Conservation (phyloP, 345 rosid species). For the Iberis pinnata region DNA sequence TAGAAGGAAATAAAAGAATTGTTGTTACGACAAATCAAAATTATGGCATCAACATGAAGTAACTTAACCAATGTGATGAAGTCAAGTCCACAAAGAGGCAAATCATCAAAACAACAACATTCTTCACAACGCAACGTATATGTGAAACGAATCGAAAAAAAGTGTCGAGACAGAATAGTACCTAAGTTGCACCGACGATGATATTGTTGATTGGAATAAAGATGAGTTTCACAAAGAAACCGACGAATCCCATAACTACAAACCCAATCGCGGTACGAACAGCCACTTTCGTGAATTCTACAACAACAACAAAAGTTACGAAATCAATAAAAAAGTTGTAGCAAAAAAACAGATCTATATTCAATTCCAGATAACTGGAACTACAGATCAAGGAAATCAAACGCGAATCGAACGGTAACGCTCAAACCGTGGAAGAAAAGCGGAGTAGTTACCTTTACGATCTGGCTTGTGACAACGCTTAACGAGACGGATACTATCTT, state of each 20-base stretch:
- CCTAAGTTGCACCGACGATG: constrained; percentile 44
- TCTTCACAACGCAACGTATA: too few relatives aligned
- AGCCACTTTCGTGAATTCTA: constrained; percentile 73
- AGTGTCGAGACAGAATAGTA: not conserved
- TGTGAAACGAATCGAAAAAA: too few relatives aligned
- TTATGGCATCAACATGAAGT: too few relatives aligned
- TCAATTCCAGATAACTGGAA: too few relatives aligned
- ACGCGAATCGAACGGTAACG: not conserved
- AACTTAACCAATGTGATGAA: too few relatives aligned
- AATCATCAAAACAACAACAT: too few relatives aligned
- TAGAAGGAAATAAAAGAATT: too few relatives aligned
- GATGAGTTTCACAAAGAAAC: constrained; percentile 68
- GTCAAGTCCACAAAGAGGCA: too few relatives aligned
- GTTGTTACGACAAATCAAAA: too few relatives aligned
- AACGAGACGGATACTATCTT: constrained; percentile 68
- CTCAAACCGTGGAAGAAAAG: not conserved
- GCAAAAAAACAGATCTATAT: not conserved
- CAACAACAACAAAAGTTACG: not conserved
- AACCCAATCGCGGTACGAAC: constrained; percentile 78
- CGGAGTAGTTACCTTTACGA: constrained; percentile 32
- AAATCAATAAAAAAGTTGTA: not conserved
- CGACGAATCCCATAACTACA: constrained; percentile 82
- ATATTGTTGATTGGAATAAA: constrained; percentile 70
- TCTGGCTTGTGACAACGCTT: constrained; percentile 84
- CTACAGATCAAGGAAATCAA: not conserved